Percentiles rank a stretch among this genome's conserved stretches.
These are phyloP conservation scores for Creolimax fragrantissima DNA, from an alignment of 78 protist genomes.

Conservation along the genomic window DNA sequence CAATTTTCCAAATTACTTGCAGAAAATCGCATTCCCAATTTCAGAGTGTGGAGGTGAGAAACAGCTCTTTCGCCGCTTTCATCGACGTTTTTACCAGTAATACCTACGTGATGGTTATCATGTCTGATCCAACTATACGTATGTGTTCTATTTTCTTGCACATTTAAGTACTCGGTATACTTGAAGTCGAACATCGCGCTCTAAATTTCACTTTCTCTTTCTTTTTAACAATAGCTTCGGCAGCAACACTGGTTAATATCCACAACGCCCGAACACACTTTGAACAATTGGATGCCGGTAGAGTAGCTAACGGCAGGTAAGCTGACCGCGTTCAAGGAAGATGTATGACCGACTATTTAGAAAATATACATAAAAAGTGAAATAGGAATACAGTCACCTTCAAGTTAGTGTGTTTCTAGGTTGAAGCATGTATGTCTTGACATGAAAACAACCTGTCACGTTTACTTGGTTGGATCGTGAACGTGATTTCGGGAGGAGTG, in stretches of 20 bases:
- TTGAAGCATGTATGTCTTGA: too few relatives aligned
- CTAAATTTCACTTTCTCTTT: not conserved
- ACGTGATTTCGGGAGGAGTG: too few relatives aligned
- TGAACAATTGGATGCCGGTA: slow-evolving; percentile 28
- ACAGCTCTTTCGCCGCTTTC: slow-evolving; percentile 73
- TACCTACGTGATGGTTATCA: slow-evolving; percentile 90
- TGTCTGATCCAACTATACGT: slow-evolving; percentile 69
- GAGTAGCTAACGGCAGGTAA: not conserved
- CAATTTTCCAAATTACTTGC: too few relatives aligned
- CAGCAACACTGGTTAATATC: slow-evolving; percentile 39
- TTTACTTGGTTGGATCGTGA: too few relatives aligned
- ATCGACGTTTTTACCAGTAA: slow-evolving; percentile 88
- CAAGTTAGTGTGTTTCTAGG: too few relatives aligned
- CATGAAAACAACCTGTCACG: too few relatives aligned
- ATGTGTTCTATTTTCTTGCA: not conserved
- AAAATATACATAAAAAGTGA: too few relatives aligned
- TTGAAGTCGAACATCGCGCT: not conserved
- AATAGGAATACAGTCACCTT: too few relatives aligned
- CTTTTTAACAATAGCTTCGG: not conserved
- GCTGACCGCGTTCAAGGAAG: too few relatives aligned
- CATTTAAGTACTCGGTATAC: not conserved
- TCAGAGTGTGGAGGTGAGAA: slow-evolving; percentile 55
- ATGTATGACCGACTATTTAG: too few relatives aligned
- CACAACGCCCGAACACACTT: slow-evolving; percentile 40
- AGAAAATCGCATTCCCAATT: slow-evolving; percentile 46